Percentiles rank a stretch among this genome's conserved stretches.
Conservation (phyloP, 306 rosid species). For the Prunus campanulata region DNA sequence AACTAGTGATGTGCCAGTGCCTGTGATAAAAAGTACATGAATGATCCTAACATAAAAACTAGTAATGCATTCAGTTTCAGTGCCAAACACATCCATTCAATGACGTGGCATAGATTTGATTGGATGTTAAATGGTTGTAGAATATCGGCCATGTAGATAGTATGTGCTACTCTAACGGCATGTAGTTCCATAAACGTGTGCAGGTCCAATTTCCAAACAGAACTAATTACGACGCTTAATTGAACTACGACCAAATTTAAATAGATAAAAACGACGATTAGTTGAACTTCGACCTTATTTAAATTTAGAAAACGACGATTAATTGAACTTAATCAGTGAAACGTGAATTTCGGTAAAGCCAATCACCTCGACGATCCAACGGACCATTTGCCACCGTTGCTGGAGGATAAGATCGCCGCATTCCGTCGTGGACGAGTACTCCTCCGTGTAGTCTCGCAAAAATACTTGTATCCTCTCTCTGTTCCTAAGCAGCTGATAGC, state of each 20-base stretch:
- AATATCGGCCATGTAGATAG: slow-evolving; percentile 8
- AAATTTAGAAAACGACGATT: background rate
- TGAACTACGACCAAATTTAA: background rate
- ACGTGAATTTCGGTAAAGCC: background rate
- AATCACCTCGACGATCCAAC: slow-evolving; percentile 80
- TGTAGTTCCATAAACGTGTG: slow-evolving; percentile 14
- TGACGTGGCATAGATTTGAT: slow-evolving; percentile 32
- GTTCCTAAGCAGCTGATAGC: slow-evolving; percentile 61
- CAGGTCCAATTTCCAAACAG: background rate
- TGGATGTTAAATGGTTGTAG: slow-evolving; percentile 1
- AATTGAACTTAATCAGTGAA: background rate
- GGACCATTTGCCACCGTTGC: slow-evolving; percentile 64
- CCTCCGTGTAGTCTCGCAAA: slow-evolving; percentile 45
- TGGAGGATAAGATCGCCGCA: slow-evolving; percentile 57
- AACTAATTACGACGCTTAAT: background rate
- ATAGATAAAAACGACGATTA: background rate
- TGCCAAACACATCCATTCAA: background rate
- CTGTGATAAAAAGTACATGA: background rate
- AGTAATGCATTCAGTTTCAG: background rate
- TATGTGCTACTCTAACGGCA: slow-evolving; percentile 19
- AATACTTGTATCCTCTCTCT: slow-evolving; percentile 58
- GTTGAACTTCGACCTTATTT: background rate
- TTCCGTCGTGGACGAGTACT: slow-evolving; percentile 48
- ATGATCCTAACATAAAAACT: too few species aligned
- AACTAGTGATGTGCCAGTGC: background rate